A percentile compares a stretch with the other conserved stretches of the same genome.
Conservation (phyloP, 345 rosid genomes). For the Lagerstroemia speciosa region DNA sequence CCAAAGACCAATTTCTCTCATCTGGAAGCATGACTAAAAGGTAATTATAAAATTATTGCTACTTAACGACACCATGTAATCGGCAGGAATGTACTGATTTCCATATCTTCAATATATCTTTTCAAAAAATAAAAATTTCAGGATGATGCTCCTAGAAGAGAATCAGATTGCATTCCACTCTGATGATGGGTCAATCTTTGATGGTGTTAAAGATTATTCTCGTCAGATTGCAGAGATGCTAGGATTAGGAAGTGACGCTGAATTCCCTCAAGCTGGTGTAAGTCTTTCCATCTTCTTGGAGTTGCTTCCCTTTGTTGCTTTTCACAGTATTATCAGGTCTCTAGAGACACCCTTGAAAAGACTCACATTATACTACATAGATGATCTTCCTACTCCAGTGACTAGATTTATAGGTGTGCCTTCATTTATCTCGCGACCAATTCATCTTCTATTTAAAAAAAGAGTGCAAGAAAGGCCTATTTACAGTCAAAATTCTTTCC, state of each 20-base stretch:
- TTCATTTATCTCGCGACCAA: no score
- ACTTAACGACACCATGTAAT: not conserved
- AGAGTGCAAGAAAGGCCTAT: not conserved
- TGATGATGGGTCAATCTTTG: slow-evolving; percentile 75
- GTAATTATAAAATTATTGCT: slow-evolving; percentile 20
- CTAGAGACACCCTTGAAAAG: not conserved
- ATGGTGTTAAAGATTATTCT: slow-evolving; percentile 91
- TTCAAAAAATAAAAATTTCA: slow-evolving; percentile 7
- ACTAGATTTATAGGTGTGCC: no score
- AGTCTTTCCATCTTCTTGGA: slow-evolving; percentile 17
- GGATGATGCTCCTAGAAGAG: slow-evolving; percentile 96
- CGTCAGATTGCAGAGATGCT: slow-evolving; percentile 96
- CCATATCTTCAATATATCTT: not conserved
- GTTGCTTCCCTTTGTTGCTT: slow-evolving; percentile 13
- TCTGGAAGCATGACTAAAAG: slow-evolving; percentile 96
- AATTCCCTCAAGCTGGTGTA: slow-evolving; percentile 90
- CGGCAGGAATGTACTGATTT: not conserved
- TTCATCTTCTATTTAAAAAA: no score
- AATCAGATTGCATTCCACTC: slow-evolving; percentile 96
- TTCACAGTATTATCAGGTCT: not conserved
- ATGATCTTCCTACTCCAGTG: no score
- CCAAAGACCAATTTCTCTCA: slow-evolving; percentile 93
- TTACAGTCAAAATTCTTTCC: not conserved
- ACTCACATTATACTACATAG: no score
- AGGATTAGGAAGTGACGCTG: slow-evolving; percentile 84